Conservation (phyloP, 805 yeast species). For the Zygoascus ofunaensis region DNA sequence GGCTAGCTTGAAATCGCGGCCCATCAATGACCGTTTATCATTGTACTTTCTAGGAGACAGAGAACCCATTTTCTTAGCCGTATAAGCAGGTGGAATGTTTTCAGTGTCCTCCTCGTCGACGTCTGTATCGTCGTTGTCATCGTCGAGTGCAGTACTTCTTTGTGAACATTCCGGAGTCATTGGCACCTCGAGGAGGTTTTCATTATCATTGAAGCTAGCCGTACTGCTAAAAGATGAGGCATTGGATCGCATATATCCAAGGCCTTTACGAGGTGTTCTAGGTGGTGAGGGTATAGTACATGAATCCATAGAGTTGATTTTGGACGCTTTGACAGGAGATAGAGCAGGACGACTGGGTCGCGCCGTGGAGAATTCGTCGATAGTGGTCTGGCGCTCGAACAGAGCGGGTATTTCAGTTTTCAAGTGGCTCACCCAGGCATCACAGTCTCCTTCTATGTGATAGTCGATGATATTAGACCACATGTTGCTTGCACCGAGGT, state of each 20-base stretch:
- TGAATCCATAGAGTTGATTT: not conserved
- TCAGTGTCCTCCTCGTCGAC: not conserved
- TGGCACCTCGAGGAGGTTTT: not conserved
- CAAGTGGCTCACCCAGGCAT: slow-evolving; percentile 50
- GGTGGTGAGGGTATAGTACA: slow-evolving; percentile 1
- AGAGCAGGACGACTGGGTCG: not conserved
- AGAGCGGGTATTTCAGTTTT: slow-evolving; percentile 8
- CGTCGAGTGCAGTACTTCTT: not conserved
- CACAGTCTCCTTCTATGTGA: slow-evolving; percentile 75
- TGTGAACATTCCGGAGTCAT: slow-evolving; percentile 1
- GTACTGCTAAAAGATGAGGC: not conserved
- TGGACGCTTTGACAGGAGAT: not conserved
- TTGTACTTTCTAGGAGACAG: no score
- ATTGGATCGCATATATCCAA: not conserved
- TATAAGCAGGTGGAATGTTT: not conserved
- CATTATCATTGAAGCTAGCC: not conserved
- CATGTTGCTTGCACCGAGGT: slow-evolving; percentile 38
- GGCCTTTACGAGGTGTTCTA: not conserved
- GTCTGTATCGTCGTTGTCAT: not conserved
- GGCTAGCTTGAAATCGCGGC: no score
- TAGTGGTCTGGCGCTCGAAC: slow-evolving; percentile 8
- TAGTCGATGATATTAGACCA: slow-evolving; percentile 75
- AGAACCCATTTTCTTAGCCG: no score
- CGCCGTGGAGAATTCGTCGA: not conserved
- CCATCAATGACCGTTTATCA: no score